Evolutionary conservation across 768 basidiomycete genomes (phyloP), one percentile per base, ranked within the genome.

Genomic region (Auricularia sp.): DNA sequence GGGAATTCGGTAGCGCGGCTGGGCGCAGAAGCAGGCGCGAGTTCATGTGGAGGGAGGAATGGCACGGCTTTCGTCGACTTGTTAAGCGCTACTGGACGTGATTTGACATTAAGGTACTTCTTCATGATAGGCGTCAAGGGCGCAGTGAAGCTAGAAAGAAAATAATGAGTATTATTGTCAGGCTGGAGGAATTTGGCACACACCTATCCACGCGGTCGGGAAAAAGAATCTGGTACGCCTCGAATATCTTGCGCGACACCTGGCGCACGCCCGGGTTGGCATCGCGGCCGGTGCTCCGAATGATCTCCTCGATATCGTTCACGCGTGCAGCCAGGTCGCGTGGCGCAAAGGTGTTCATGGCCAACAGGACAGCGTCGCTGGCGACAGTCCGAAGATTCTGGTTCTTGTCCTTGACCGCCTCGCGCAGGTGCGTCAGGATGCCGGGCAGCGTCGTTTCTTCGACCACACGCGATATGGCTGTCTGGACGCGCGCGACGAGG

Each of bases 251-350:
- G 70, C 84, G 83, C 66, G 85, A 83, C 8, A 83, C 73, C 71
- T 85, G 88, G 68, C 92, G 79, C 35, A 92, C 82, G 61, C 92
- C 91, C 33, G 86, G 85, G 70, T 81, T 89, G 3, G 89, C 83
- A 73, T 94, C 92, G 35, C 83, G 81, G 14, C 85, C 88, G 2
- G 88, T 83, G 8, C 74, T 69, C 65, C 80, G 85, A 68, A 94
- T 89, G 59, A 90, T 81, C 11, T 74, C 77, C 73, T 94, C 92
- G 34, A 94, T 78, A 47, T 88, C 84, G 56, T 78, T 78, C 0
- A 84, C 85, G 59, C 90, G 88, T 72, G 83, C 88, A 73, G 89
- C 89, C 36, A 92, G 73, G 68, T 92, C 89, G 0, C 89, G 88
- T 8, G 90, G 90, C 73, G 89, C 90, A 72, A 86, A 87, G 69